A percentile compares a stretch with the other conserved stretches of the same genome.
Evolutionary conservation across 306 rosid species (phyloP).

Genomic region (Bauhinia variegata): DNA sequence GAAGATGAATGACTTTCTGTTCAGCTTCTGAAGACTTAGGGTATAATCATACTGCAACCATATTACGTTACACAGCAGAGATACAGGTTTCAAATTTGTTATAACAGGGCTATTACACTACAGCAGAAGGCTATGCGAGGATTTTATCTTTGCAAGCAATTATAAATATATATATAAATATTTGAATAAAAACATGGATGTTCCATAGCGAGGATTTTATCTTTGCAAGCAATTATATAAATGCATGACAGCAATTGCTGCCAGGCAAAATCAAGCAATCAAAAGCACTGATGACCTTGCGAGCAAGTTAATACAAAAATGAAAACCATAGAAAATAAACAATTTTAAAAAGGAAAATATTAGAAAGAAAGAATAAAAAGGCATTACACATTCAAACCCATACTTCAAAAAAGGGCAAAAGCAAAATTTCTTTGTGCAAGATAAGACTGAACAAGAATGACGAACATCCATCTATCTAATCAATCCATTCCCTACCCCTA

Average conservation of each 20-base stretch:
- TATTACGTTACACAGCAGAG: constrained; percentile 40
- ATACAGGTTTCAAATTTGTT: background rate
- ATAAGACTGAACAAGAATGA: background rate
- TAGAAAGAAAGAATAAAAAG: too few species aligned
- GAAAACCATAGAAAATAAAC: too few species aligned
- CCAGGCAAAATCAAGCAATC: too few species aligned
- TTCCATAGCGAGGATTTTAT: background rate
- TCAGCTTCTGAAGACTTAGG: too few species aligned
- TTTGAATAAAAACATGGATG: constrained; percentile 29
- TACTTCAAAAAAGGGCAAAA: too few species aligned
- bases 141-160: too few species aligned
- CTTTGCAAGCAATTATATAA: background rate
- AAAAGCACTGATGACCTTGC: too few species aligned
- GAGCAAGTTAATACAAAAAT: too few species aligned
- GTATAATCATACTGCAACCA: background rate
- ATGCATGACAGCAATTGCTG: background rate
- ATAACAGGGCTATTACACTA: constrained; percentile 1
- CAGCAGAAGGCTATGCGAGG: background rate
- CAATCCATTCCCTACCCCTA: too few species aligned
- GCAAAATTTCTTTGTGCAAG: background rate
- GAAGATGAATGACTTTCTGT: constrained; percentile 28
- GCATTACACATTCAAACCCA: too few species aligned
- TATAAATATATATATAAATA: too few species aligned
- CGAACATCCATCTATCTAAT: background rate
- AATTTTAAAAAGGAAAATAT: too few species aligned